Evolutionary conservation across 1,284 basidiomycete species (phyloP), one percentile per base, ranked within the genome.

Genomic region (Microbotryomycetes sp.): DNA sequence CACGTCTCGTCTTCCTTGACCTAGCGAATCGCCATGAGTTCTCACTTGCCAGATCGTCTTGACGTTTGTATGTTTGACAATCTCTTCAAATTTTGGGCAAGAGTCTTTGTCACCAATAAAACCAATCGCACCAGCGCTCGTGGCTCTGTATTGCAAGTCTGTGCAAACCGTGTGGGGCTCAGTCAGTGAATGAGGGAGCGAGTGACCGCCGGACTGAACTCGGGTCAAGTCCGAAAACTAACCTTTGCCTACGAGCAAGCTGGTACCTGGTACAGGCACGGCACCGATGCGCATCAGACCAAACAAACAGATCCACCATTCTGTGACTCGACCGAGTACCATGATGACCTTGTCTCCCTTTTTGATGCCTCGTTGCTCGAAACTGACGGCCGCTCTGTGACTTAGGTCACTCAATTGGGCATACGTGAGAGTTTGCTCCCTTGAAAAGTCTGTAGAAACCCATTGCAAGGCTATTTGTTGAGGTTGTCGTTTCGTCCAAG

Each of bases 171-270:
- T n/a, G n/a, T n/a, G n/a, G n/a, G n/a, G n/a, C n/a, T n/a, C n/a
- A n/a, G n/a, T n/a, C n/a, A n/a, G n/a, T n/a, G n/a, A n/a, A n/a
- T n/a, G n/a, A n/a, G n/a, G n/a, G n/a, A n/a, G n/a, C n/a, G n/a
- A n/a, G n/a, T n/a, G n/a, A n/a, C n/a, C n/a, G n/a, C n/a, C n/a
- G n/a, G n/a, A n/a, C n/a, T n/a, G n/a, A n/a, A n/a, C n/a, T n/a
- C n/a, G 3, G 1, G 19, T 6, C 14, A 4, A 15, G 23, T 6
- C 19, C 3, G 6, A 46, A 42, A 25, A 3, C 54, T 49, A 15
- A 64, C 67, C 67, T 50, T 69, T 69, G n/a, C 55, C 47, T 23
- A 69, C 63, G 49, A 69, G 63, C 6, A 69, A 48, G 1, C 59
- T 60, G 2, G 68, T 69, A 3, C 65, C 65, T 2, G 68, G 68